These are phyloP conservation scores for Herpetomonas tarakana DNA, from an alignment of 208 protist genomes.

Conservation along the genomic window DNA sequence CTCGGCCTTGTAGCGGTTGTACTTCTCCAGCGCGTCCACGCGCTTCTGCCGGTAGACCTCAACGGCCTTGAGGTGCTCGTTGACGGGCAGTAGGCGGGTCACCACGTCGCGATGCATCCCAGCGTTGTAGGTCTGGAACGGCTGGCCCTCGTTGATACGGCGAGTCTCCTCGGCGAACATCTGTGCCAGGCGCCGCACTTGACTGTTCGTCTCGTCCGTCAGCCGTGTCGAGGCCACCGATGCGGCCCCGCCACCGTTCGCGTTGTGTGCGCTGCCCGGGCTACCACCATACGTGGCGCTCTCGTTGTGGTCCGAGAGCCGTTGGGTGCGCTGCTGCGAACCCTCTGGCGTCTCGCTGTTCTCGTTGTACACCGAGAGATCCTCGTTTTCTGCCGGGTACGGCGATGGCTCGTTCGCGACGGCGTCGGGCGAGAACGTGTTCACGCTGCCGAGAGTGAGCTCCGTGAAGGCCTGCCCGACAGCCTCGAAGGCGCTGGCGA, in stretches of 20 bases:
- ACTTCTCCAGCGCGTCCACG: conserved; percentile 30
- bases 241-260: conserved; percentile 3
- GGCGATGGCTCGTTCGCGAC: conserved; percentile 16
- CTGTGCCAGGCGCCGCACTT: conserved; percentile 43
- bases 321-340: neutral
- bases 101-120: conserved; percentile 60
- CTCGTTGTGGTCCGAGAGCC: neutral
- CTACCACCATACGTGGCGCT: neutral
- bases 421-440: conserved; percentile 8
- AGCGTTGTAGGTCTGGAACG: conserved; percentile 58
- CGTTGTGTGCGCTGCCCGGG: neutral
- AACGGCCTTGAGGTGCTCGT: conserved; percentile 41
- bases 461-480: conserved; percentile 56
- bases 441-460: conserved; percentile 38
- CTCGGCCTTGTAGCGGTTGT: conserved; percentile 51
- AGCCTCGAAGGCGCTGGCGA: conserved; percentile 53
- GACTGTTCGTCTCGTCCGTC: conserved; percentile 33
- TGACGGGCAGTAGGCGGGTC: conserved; percentile 46
- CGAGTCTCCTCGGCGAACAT: conserved; percentile 49
- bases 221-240: conserved; percentile 34
- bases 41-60: conserved; percentile 22
- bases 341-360: neutral
- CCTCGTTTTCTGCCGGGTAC: conserved; percentile 25
- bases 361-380: conserved; percentile 16
- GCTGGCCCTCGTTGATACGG: conserved; percentile 48